Evolutionary conservation across 2,329 filamentous ascomycete genomes (phyloP).

Genomic region (Ceratocystis albifundus): DNA sequence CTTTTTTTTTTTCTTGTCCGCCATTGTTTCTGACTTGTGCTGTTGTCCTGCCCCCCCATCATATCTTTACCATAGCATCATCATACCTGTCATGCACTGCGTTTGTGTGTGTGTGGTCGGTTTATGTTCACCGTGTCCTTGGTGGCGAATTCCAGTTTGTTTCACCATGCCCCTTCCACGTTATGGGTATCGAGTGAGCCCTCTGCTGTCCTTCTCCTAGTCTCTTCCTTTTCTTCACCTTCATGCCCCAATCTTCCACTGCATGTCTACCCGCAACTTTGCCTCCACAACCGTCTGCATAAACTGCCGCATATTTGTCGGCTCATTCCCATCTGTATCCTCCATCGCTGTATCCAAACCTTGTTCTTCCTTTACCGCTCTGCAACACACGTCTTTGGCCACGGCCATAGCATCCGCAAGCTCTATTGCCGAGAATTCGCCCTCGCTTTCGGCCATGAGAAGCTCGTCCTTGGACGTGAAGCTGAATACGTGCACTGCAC

Average conservation of each 20-base stretch:
- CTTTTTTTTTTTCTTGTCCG: neutral
- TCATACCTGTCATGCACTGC: slow-evolving; percentile 11
- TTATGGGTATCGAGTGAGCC: slow-evolving; percentile 2
- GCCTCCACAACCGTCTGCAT: slow-evolving; percentile 49
- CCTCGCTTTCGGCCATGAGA: slow-evolving; percentile 70
- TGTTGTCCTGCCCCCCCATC: neutral
- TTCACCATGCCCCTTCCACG: neutral
- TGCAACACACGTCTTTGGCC: slow-evolving; percentile 55
- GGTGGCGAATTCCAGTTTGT: neutral
- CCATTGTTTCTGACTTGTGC: neutral
- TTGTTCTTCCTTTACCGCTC: slow-evolving; percentile 29
- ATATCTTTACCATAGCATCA: neutral
- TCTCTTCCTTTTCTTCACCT: neutral
- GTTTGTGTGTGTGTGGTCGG: slow-evolving; percentile 4
- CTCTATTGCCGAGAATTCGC: slow-evolving; percentile 59
- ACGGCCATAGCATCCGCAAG: slow-evolving; percentile 61
- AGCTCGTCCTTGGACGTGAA: slow-evolving; percentile 66
- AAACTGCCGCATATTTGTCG: slow-evolving; percentile 46
- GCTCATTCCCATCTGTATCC: slow-evolving; percentile 34
- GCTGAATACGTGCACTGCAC: slow-evolving; percentile 69
- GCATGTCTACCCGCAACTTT: slow-evolving; percentile 42
- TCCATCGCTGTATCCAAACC: slow-evolving; percentile 37
- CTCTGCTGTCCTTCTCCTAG: neutral
- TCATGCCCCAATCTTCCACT: slow-evolving; percentile 38
- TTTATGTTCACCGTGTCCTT: slow-evolving; percentile 9